Base-by-base conservation (phyloP, 805 yeast species). In the Nematodospora valgi region DNA sequence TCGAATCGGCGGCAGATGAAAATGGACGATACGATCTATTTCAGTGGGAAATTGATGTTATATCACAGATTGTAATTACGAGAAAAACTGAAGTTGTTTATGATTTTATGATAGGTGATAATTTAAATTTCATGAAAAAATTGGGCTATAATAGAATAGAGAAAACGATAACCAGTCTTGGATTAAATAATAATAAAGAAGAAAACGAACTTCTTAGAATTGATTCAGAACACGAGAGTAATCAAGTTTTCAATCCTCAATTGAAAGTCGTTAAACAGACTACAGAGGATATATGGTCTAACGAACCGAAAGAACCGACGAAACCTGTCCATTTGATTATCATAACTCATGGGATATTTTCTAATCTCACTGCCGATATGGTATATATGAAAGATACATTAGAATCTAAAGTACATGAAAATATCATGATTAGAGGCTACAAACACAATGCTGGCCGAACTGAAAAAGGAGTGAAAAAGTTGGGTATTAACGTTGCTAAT, bases 351-450 rank as follows among this genome's bases (percentile, higher is more conserved):
- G 74, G 74, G 6, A 46, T 68, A 1, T 63, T 66, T 39, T 62
- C 70, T 14, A 68, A 68, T 45, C 45, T 65, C 25, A 60, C 70
- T 0, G 72, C 72, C 1, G 74, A 68, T 44, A 65, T 68, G 72
- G 48, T 68, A 20, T 66, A 59, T 30, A 24, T 68, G 14, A 62
- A 62, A 27, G 72, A 68, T 29, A 26, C 55, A 10, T 39, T 68
- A 12, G 61, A 54, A 30, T 26, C 39, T 11, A 41, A 33, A 18
- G 47, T 55, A 4, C 34, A 46, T 9, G 69, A 63, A n/a, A 65
- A 66, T 41, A 35, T 63, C 10, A 22, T 68, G 24, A 55, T 68
- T 6, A 51, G 59, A 30, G 74, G 74, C 5, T 68, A 42, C 40
- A 40, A 45, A 4, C 68, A 61, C 1, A 68, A 68, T 38, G 68